Evolutionary conservation across 2,329 filamentous ascomycete species (phyloP), one percentile per base, ranked within the genome.

Genomic region (Colletotrichum liriopes): DNA sequence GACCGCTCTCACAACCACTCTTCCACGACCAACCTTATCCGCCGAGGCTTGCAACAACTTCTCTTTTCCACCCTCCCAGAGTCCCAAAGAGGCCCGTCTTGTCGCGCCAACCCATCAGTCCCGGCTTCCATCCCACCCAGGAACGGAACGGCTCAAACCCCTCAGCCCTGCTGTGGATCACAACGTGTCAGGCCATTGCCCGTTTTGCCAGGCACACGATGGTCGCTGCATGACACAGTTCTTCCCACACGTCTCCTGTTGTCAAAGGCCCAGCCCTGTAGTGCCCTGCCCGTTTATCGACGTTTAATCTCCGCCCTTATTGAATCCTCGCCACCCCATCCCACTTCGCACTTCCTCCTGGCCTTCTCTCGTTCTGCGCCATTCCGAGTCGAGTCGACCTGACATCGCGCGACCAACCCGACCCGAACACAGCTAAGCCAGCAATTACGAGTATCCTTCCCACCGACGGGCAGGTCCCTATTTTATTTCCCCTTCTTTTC

Each of bases 401-500:
- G 65, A 72, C 55, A 49, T 74, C 72, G 63, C 76, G 68, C 41
- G 47, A 68, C 65, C 51, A 67, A 68, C 62, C 66, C 51, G 69
- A 69, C 66, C 73, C 70, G 70, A 65, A 54, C 64, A 39, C 70
- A 59, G 69, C 59, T 59, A 39, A 68, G 65, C 69, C 65, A 72
- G 65, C 59, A 72, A 72, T 35, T 49, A 54, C 32, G 16, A 32
- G 18, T 41, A 70, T 74, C 76, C 75, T 77, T 76, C 78, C 75
- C 74, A 77, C 77, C 75, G 70, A 74, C 77, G 78, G 80, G 80
- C 82, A 77, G 79, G 79, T 76, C 77, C 78, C 77, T 74, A 76
- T 78, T 73, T 73, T 67, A 32, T 54, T 74, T 60, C 73, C 60
- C 69, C 68, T 74, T 37, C 26, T 29, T 70, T n/a, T 71, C 39